phyloP scores from a whole-genome alignment of 495 filamentous ascomycete species.

The Neurospora sp. region DNA sequence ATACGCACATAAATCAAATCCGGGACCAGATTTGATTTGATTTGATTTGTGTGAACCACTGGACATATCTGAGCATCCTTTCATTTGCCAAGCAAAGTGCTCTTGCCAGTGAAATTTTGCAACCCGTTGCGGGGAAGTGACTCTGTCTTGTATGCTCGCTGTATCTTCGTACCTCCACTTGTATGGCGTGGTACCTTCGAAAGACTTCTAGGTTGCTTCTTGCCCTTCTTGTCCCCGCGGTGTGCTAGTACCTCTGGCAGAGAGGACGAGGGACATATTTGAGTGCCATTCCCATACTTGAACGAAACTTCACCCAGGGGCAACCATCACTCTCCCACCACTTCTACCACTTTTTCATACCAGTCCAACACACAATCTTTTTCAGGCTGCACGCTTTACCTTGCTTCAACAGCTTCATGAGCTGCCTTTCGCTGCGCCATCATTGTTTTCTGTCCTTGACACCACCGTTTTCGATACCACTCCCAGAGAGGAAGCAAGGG shows the following conservation, averaged over 20 bases:
- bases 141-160: not conserved
- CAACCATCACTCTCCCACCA: not conserved
- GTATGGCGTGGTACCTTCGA: not conserved
- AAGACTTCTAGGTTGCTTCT: not conserved
- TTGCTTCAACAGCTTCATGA: not conserved
- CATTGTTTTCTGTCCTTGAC: not conserved
- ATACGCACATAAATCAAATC: too few relatives aligned
- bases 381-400: not conserved
- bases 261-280: not conserved
- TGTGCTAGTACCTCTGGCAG: not conserved
- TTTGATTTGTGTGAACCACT: too few relatives aligned
- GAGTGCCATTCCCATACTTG: not conserved
- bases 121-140: not conserved
- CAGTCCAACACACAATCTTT: not conserved
- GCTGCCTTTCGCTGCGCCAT: not conserved
- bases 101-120: not conserved
- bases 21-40: too few relatives aligned
- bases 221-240: not conserved
- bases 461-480: not conserved
- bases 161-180: not conserved
- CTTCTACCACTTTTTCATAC: not conserved
- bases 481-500: conserved; percentile 11
- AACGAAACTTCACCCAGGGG: not conserved
- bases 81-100: not conserved
- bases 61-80: not conserved